These are phyloP conservation scores for Backusella luteola DNA, from an alignment of 192 early-diverging fungal species.

Conservation along the genomic window DNA sequence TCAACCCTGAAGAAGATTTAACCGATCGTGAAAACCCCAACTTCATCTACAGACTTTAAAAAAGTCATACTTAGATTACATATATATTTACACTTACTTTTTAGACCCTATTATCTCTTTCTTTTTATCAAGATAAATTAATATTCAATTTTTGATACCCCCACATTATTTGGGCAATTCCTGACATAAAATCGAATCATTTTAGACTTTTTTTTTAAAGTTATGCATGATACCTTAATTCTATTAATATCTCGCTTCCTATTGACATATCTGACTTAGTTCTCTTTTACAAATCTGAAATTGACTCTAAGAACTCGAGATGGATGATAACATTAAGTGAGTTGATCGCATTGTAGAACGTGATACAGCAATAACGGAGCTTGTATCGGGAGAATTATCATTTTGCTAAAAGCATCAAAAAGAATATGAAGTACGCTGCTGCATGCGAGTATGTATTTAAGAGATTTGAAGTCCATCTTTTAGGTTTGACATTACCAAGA, in stretches of 20 bases:
- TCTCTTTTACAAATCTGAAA: neutral
- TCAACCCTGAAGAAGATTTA: constrained; percentile 16
- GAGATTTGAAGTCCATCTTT: neutral
- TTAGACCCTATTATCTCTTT: neutral
- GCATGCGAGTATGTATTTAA: neutral
- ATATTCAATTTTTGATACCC: constrained; percentile 7
- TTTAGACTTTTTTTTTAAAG: neutral
- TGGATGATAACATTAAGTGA: neutral
- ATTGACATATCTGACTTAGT: neutral
- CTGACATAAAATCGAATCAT: neutral
- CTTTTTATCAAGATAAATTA: neutral
- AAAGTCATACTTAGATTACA: neutral
- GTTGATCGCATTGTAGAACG: neutral
- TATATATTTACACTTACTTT: neutral
- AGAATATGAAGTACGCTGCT: neutral
- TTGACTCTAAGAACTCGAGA: neutral
- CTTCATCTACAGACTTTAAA: constrained; percentile 25
- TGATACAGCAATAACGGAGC: neutral
- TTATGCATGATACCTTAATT: neutral
- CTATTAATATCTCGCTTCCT: neutral
- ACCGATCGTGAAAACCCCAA: constrained; percentile 25
- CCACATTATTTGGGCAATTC: neutral
- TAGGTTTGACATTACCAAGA: neutral
- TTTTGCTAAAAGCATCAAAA: neutral
- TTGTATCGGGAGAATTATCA: neutral